Base-by-base conservation (phyloP, 768 basidiomycete species). In the Piloderma croceum region DNA sequence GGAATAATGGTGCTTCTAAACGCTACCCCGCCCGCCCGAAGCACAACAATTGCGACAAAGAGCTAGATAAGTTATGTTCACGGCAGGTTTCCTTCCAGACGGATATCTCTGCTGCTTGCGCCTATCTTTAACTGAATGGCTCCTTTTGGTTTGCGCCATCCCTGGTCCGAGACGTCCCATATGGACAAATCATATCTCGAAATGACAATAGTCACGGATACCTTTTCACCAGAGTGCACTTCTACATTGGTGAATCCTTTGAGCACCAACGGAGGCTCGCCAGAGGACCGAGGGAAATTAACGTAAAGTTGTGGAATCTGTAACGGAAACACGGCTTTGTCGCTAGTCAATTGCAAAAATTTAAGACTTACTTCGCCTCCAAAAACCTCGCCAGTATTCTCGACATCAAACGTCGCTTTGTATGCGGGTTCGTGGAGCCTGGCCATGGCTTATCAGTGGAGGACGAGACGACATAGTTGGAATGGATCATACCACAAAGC, bases 241-340 rank as follows among this genome's bases (percentile, higher is more conserved):
- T 68, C 65, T 22, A 80, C 61, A 51, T 83, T 67, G 11, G 73
- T 74, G 65, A 90, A 89, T 3, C 86, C 86, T 46, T 73, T 77
- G 23, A 86, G 67, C 23, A 89, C 54, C 3, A 76, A 77, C 1
- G 86, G 86, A 2, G 87, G 87, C 53, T 88, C 83, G 25, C 70
- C 71, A 3, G 81, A 68, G 1, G 71, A 74, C 0, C 64, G 39
- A 0, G 83, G 82, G 65, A 80, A 76, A 57, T 83, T 74, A 20
- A 90, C 21, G 61, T 89, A 90, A 13, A 90, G 59, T 65, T 90
- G 87, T 7, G 85, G 77, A 34, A 81, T 77, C 77, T 85, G 21
- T 21, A 6, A 33, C 17, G 19, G 38, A 15, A 37, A 25, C 11
- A 44, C 15, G 17, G 18, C 31, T 49, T 9, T 47, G 25, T 32